These are phyloP conservation scores for Fusarium neocosmosporiellum DNA, from an alignment of 2,329 filamentous ascomycete species.

Conservation along the genomic window DNA sequence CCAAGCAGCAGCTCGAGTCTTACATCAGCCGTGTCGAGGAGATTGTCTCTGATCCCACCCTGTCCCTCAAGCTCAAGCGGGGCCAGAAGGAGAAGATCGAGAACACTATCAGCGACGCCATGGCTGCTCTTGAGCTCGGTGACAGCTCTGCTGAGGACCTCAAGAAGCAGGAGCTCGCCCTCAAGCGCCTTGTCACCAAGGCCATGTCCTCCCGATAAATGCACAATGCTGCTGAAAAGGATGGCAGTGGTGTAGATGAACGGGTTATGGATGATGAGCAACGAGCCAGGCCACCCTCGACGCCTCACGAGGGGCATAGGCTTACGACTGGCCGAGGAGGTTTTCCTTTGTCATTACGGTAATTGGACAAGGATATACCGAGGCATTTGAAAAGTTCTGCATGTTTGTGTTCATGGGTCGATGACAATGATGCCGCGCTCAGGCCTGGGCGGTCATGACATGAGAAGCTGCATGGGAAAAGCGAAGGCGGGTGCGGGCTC, in stretches of 20 bases:
- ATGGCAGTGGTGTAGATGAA: slow-evolving; percentile 35
- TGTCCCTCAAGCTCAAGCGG: slow-evolving; percentile 98
- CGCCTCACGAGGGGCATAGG: slow-evolving; percentile 30
- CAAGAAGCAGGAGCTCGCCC: slow-evolving; percentile 99
- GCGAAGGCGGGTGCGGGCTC: slow-evolving; percentile 35
- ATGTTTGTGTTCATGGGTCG: slow-evolving; percentile 45
- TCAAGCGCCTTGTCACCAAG: slow-evolving; percentile 99
- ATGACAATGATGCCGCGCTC: slow-evolving; percentile 39
- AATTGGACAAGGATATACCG: slow-evolving; percentile 47
- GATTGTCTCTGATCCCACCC: slow-evolving; percentile 95
- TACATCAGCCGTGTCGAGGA: slow-evolving; percentile 99
- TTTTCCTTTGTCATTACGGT: slow-evolving; percentile 47
- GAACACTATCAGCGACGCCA: slow-evolving; percentile 94
- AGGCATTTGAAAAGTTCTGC: slow-evolving; percentile 52
- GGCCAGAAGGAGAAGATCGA: slow-evolving; percentile 99
- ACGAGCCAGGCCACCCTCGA: slow-evolving; percentile 32
- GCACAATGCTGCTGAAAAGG: slow-evolving; percentile 21
- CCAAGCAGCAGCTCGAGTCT: slow-evolving; percentile 98
- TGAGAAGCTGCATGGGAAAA: slow-evolving; percentile 42
- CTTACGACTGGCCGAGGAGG: slow-evolving; percentile 28
- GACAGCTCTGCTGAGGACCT: slow-evolving; percentile 92
- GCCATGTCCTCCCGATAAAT: slow-evolving; percentile 91
- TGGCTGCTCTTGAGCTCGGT: slow-evolving; percentile 96
- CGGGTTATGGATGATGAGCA: slow-evolving; percentile 19
- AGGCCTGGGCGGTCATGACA: slow-evolving; percentile 41